Percentiles rank a stretch among this genome's conserved stretches.
phyloP scores from a whole-genome alignment of 2,329 filamentous ascomycete genomes.

The Cladosporium halotolerans region DNA sequence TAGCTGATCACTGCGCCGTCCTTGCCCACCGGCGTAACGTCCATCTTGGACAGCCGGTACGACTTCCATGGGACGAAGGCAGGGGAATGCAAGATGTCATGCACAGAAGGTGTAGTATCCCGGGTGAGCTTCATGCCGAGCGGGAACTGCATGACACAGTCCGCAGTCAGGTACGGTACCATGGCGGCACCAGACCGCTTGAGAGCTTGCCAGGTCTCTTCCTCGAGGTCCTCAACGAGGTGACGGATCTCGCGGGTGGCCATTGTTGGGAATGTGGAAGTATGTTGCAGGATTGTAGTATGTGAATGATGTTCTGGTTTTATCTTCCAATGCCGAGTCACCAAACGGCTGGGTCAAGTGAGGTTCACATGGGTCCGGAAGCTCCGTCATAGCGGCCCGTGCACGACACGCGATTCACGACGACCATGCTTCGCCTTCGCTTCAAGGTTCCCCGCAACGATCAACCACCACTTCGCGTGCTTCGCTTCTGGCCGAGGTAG shows the following conservation, averaged over 20 bases:
- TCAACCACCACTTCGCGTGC: neutral
- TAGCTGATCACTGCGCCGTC: constrained; percentile 26
- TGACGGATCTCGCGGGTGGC: constrained; percentile 3
- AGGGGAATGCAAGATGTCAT: constrained; percentile 23
- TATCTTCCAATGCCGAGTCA: neutral
- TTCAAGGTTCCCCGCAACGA: neutral
- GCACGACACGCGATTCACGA: neutral
- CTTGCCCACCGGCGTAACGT: constrained; percentile 21
- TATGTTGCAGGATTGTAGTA: too few relatives aligned
- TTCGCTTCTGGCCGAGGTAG: neutral
- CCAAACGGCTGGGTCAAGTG: neutral
- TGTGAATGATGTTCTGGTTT: too few relatives aligned
- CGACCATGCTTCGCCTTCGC: neutral
- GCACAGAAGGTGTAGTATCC: constrained; percentile 21
- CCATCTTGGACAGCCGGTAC: constrained; percentile 22
- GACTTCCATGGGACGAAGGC: constrained; percentile 27
- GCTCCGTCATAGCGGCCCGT: neutral
- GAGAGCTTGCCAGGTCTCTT: constrained; percentile 26
- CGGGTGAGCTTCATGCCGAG: constrained; percentile 25
- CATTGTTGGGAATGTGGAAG: neutral
- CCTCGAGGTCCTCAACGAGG: constrained; percentile 19
- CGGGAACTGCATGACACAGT: constrained; percentile 25
- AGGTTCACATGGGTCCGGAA: neutral
- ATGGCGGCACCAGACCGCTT: constrained; percentile 20
- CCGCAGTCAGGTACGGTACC: constrained; percentile 22